Percentiles rank a stretch among this genome's conserved stretches.
Conservation (phyloP, 2,329 filamentous ascomycete genomes). For the Hypoxylon sp. region DNA sequence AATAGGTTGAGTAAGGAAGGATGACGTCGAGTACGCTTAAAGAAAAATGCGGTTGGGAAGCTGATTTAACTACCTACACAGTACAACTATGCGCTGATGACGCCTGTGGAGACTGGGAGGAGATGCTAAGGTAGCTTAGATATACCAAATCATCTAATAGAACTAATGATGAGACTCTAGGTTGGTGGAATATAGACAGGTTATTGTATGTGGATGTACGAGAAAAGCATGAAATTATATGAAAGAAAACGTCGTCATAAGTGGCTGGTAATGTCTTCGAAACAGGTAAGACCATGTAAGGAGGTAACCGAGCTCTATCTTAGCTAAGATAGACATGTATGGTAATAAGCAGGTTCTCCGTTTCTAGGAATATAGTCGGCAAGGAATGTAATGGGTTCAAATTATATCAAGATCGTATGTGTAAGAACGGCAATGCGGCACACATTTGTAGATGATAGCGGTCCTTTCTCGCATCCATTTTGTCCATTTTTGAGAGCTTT, state of each 20-base stretch:
- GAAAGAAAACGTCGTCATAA: constrained; percentile 41
- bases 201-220: constrained; percentile 1
- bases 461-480: constrained; percentile 1
- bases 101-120: constrained; percentile 2
- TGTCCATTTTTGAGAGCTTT: background rate
- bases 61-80: background rate
- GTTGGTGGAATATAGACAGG: background rate
- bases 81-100: constrained; percentile 5
- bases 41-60: background rate
- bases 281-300: constrained; percentile 19
- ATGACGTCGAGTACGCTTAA: constrained; percentile 13
- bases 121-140: background rate
- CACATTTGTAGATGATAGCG: constrained; percentile 9
- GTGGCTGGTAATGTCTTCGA: constrained; percentile 33
- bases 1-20: background rate
- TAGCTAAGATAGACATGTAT: background rate
- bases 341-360: constrained; percentile 4
- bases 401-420: constrained; percentile 8
- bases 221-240: background rate
- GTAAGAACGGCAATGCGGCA: constrained; percentile 36
- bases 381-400: constrained; percentile 8
- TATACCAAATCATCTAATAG: constrained; percentile 2
- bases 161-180: background rate
- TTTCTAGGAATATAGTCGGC: constrained; percentile 1
- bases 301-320: background rate